Conservation (phyloP, 148 eudicot genomes). For the Nyssa sinensis region DNA sequence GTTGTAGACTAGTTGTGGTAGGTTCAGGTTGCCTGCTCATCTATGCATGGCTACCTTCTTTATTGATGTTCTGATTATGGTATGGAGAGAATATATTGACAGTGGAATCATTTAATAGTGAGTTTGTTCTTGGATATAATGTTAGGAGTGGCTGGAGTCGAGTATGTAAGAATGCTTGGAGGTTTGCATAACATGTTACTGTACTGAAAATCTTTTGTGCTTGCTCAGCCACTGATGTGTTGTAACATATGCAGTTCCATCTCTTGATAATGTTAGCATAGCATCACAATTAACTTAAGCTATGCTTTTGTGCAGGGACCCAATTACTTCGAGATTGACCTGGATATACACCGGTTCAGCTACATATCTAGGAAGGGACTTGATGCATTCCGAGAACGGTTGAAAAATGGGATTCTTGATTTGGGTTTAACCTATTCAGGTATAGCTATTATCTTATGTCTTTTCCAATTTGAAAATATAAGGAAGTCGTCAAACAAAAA, state of each 20-base stretch:
- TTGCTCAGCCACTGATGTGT: too few relatives aligned
- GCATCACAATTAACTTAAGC: neutral
- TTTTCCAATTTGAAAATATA: too few relatives aligned
- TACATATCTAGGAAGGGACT: conserved; percentile 82
- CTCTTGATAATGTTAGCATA: neutral
- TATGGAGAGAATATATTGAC: too few relatives aligned
- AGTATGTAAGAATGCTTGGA: neutral
- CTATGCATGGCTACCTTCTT: too few relatives aligned
- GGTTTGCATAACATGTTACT: neutral
- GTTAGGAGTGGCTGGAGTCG: neutral
- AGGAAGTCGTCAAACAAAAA: too few relatives aligned
- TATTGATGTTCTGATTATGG: too few relatives aligned
- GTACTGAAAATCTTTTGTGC: neutral
- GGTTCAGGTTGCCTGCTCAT: too few relatives aligned
- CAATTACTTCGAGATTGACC: conserved; percentile 86
- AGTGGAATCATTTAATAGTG: too few relatives aligned
- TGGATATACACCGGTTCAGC: conserved; percentile 90
- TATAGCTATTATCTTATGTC: conserved; percentile 19
- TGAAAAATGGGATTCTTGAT: conserved; percentile 67
- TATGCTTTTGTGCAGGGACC: conserved; percentile 52
- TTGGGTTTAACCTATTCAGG: conserved; percentile 90
- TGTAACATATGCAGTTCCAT: neutral
- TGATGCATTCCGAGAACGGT: conserved; percentile 68
- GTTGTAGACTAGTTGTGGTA: too few relatives aligned
- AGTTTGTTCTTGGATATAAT: too few relatives aligned